Base-by-base conservation (phyloP, 2,329 filamentous ascomycete species). In the Penicillium brevicompactum region DNA sequence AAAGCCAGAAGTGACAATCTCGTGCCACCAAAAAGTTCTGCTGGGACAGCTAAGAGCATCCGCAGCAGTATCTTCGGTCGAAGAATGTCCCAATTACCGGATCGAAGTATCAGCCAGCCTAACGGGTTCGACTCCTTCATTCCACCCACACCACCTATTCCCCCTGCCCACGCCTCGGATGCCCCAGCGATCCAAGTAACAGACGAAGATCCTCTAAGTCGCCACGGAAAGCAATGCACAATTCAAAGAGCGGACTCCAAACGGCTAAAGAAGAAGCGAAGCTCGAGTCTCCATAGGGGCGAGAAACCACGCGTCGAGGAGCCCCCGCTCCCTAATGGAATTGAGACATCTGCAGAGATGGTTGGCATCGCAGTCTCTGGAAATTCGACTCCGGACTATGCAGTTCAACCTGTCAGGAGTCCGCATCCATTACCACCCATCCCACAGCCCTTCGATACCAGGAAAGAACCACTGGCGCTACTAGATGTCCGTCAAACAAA, bases 101-200 rank as follows among this genome's bases (percentile, higher is more conserved):
- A 74, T 61, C 71, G 78, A 69, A 65, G 79, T 71, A 67, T 72
- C 70, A 79, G 78, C 45, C 69, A 74, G 53, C 63, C 64, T n/a
- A 58, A 57, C 22, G 68, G 67, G n/a, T 46, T 49, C 24, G 58
- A 65, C 53, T 21, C 59, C 51, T 48, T 53, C 38, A 60, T 58
- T 45, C 50, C 63, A 31, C 55, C 63, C 24, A 59, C 67, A 40
- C 58, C 65, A 38, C 53, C 64, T 13, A 60, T 65, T 47, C 64
- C 63, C 13, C 62, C 61, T 37, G 67, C 66, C 11, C 57, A 63
- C 9, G 42, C 47, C 24, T 57, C 67, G 3, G 69, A 76, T 51
- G 81, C 87, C 31, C 91, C 91, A 2, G 82, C 86, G 1, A 92
- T 95, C 57, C 89, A 94, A 53, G 82, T 95, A 24, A 94, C 87